Evolutionary conservation across 805 yeast species (phyloP).

Genomic region (Scheffersomyces coipomensis): DNA sequence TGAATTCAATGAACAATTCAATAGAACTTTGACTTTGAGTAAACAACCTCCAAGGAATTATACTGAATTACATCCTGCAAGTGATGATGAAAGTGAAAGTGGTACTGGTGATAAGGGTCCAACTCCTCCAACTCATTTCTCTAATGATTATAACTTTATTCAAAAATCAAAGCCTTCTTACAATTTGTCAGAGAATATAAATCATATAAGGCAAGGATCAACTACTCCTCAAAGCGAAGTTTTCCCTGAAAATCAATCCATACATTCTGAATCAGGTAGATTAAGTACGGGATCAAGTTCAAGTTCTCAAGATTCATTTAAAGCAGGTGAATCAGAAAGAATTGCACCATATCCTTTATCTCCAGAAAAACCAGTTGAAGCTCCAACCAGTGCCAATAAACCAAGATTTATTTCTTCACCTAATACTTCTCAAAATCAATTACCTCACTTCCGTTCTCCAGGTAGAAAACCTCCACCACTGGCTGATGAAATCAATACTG

Average conservation of each 20-base stretch:
- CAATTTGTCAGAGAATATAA: conserved; percentile 12
- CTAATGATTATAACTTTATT: background rate
- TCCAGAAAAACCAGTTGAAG: conserved; percentile 2
- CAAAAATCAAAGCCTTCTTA: conserved; percentile 11
- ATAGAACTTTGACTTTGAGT: conserved; percentile 17
- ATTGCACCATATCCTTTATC: background rate
- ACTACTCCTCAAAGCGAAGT: conserved; percentile 10
- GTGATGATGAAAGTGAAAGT: conserved; percentile 8
- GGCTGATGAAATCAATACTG: background rate
- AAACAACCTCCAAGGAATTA: conserved; percentile 1
- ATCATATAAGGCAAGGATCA: conserved; percentile 15
- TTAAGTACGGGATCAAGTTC: conserved; percentile 15
- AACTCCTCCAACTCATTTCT: conserved; percentile 20
- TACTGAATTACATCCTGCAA: conserved; percentile 2
- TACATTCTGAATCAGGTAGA: conserved; percentile 26
- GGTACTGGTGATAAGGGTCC: conserved; percentile 16
- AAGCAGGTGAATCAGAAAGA: conserved; percentile 3
- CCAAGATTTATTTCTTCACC: conserved; percentile 35
- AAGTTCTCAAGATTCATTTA: conserved; percentile 10
- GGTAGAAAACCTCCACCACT: conserved; percentile 2
- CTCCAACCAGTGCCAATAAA: conserved; percentile 9
- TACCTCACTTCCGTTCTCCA: conserved; percentile 6
- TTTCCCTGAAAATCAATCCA: conserved; percentile 11
- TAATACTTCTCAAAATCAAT: conserved; percentile 25
- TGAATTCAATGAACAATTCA: conserved; percentile 40